phyloP scores from a whole-genome alignment of 139 green algal species.

The Limnomonas spitsbergensis region DNA sequence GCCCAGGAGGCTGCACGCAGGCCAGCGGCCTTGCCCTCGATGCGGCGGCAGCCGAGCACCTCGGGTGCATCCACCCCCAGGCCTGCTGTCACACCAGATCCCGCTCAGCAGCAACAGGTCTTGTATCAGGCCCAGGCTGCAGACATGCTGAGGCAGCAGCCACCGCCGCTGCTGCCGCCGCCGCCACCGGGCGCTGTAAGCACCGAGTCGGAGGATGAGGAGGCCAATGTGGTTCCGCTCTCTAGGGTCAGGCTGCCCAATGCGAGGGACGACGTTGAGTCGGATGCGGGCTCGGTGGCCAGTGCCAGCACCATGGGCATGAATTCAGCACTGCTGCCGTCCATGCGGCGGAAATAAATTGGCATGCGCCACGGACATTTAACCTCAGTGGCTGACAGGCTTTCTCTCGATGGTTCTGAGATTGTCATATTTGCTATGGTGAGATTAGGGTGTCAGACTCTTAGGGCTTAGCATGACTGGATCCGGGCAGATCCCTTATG shows the following conservation, averaged over 20 bases:
- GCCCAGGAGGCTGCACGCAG: not conserved
- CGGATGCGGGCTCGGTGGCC: not conserved
- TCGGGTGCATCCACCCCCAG: not conserved
- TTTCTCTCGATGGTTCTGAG: too few relatives aligned
- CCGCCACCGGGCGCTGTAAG: not conserved
- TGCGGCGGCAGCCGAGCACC: not conserved
- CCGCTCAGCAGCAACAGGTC: too few relatives aligned
- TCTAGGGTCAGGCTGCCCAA: not conserved
- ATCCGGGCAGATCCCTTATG: too few relatives aligned
- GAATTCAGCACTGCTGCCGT: too few relatives aligned
- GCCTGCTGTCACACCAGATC: not conserved
- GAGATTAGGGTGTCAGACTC: too few relatives aligned
- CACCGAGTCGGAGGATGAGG: not conserved
- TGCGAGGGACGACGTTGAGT: not conserved
- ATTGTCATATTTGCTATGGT: too few relatives aligned
- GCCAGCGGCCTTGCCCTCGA: not conserved
- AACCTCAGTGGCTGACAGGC: too few relatives aligned
- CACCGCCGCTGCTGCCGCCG: not conserved
- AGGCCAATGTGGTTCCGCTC: not conserved
- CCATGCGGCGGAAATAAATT: slow-evolving; percentile 4
- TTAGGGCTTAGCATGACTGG: too few relatives aligned
- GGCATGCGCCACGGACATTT: too few relatives aligned
- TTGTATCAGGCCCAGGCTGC: slow-evolving; percentile 6
- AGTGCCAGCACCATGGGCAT: not conserved
- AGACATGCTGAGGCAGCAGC: not conserved